phyloP scores from a whole-genome alignment of 2,329 filamentous ascomycete genomes.

The Claviceps sp. region DNA sequence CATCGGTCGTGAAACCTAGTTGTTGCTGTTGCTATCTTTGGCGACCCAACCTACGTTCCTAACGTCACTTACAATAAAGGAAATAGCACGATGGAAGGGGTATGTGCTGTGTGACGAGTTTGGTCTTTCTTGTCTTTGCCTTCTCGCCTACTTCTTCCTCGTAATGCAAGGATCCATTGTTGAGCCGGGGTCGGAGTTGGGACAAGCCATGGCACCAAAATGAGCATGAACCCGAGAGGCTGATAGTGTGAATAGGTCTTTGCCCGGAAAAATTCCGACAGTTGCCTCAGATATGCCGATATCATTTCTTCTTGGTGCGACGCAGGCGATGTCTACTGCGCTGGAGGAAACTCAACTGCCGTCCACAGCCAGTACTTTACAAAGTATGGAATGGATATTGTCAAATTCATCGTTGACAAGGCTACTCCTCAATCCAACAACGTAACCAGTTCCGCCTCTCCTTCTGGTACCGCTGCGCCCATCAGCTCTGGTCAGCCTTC shows the following conservation, averaged over 20 bases:
- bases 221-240: not conserved
- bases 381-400: slow-evolving; percentile 21
- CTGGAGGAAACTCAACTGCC: slow-evolving; percentile 14
- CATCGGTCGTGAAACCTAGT: slow-evolving; percentile 14
- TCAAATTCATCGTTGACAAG: slow-evolving; percentile 22
- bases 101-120: slow-evolving; percentile 12
- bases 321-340: slow-evolving; percentile 28
- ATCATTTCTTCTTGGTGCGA: slow-evolving; percentile 28
- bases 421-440: slow-evolving; percentile 8
- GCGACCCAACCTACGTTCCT: slow-evolving; percentile 26
- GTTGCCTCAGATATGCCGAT: slow-evolving; percentile 22
- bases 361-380: slow-evolving; percentile 24
- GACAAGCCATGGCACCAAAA: no score
- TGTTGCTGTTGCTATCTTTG: slow-evolving; percentile 26
- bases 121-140: not conserved
- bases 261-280: slow-evolving; percentile 18
- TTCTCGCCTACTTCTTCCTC: not conserved
- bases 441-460: slow-evolving; percentile 1
- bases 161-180: no score
- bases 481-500: not conserved
- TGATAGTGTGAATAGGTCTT: slow-evolving; percentile 19
- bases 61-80: slow-evolving; percentile 23
- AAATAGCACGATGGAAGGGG: slow-evolving; percentile 23
- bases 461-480: not conserved
- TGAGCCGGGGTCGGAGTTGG: no score